These are phyloP conservation scores for Quercus mongolica DNA, from an alignment of 306 rosid species.

Conservation along the genomic window DNA sequence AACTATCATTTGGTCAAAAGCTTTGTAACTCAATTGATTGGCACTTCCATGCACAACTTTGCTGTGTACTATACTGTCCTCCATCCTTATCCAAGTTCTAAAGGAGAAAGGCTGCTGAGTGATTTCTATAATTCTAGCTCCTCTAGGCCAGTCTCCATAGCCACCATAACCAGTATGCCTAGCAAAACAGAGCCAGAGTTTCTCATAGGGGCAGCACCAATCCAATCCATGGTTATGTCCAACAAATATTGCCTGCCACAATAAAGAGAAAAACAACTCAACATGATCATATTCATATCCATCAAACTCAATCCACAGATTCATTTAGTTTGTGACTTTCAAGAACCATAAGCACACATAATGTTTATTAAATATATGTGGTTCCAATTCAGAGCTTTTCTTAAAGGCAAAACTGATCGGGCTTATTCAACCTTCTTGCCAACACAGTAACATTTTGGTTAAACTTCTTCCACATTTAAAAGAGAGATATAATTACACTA, in stretches of 20 bases:
- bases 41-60: not conserved
- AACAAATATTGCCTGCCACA: constrained; percentile 71
- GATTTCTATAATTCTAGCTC: constrained; percentile 58
- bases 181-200: constrained; percentile 74
- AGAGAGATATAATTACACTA: not conserved
- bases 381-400: not conserved
- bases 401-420: not conserved
- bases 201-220: constrained; percentile 74
- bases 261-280: constrained; percentile 14
- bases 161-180: constrained; percentile 88
- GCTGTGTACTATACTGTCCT: constrained; percentile 58
- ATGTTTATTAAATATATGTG: not conserved
- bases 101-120: constrained; percentile 59
- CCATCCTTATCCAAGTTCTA: constrained; percentile 77
- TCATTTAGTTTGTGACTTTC: not conserved
- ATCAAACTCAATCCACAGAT: not conserved
- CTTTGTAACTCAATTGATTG: too few relatives aligned
- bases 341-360: not conserved
- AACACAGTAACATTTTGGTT: not conserved
- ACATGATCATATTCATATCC: not conserved
- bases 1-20: too few relatives aligned
- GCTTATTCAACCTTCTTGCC: not conserved
- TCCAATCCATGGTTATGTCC: constrained; percentile 92
- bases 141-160: constrained; percentile 70
- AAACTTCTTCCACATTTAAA: not conserved